Evolutionary conservation across 1,139 yeast species (phyloP).

Genomic region (Geotrichum europaeum): DNA sequence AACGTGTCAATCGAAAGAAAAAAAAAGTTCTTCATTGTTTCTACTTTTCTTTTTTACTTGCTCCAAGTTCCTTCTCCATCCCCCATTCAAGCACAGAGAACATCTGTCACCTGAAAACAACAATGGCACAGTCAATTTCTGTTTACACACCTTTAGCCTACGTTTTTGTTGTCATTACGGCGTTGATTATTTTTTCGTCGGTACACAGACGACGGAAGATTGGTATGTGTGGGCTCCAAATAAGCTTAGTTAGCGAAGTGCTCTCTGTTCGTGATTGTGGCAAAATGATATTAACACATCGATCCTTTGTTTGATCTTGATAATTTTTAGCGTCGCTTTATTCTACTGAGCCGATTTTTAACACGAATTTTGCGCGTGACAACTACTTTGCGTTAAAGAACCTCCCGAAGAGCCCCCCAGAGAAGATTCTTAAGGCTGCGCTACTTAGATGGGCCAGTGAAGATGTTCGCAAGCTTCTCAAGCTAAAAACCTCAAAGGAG

Average conservation of each 20-base stretch:
- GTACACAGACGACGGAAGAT: slow-evolving; percentile 60
- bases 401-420: slow-evolving; percentile 60
- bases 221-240: slow-evolving; percentile 20
- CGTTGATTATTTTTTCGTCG: slow-evolving; percentile 70
- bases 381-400: slow-evolving; percentile 56
- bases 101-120: background rate
- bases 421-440: slow-evolving; percentile 80
- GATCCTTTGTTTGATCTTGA: slow-evolving; percentile 10
- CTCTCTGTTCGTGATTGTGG: background rate
- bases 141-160: slow-evolving; percentile 80
- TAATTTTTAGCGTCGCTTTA: slow-evolving; percentile 4
- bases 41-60: background rate
- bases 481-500: slow-evolving; percentile 67
- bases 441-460: slow-evolving; percentile 69
- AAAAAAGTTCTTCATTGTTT: background rate
- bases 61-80: background rate
- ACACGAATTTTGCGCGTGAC: slow-evolving; percentile 42
- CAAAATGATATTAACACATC: background rate
- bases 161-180: slow-evolving; percentile 60
- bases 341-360: slow-evolving; percentile 11
- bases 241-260: background rate
- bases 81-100: background rate
- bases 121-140: slow-evolving; percentile 47
- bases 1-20: background rate
- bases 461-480: slow-evolving; percentile 60